Evolutionary conservation across 768 basidiomycete species (phyloP).

Genomic region (Cystoderma amianthinum): DNA sequence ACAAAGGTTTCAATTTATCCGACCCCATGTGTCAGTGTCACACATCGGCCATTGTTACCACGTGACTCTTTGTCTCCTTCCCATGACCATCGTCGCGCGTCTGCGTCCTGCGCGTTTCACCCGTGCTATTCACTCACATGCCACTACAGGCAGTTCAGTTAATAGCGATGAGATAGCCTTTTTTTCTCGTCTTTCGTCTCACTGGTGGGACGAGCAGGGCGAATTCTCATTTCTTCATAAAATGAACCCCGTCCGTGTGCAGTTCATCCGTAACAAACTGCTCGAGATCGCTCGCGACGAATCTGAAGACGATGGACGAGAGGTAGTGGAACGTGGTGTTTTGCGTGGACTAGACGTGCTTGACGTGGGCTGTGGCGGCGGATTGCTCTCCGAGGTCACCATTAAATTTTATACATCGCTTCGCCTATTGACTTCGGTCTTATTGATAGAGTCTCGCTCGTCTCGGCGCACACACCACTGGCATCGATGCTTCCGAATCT

Average conservation of each 20-base stretch:
- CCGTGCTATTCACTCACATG: slow-evolving; percentile 3
- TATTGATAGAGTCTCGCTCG: slow-evolving; percentile 74
- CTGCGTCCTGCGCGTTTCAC: slow-evolving; percentile 3
- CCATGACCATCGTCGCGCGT: slow-evolving; percentile 1
- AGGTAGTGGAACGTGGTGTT: slow-evolving; percentile 22
- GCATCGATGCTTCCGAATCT: slow-evolving; percentile 85
- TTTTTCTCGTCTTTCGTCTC: slow-evolving; percentile 82
- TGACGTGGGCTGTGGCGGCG: slow-evolving; percentile 96
- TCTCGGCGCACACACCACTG: slow-evolving; percentile 80
- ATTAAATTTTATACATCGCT: neutral
- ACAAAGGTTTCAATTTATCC: no score
- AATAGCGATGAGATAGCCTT: slow-evolving; percentile 81
- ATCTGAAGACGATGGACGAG: slow-evolving; percentile 21
- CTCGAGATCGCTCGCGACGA: slow-evolving; percentile 57
- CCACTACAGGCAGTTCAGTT: slow-evolving; percentile 30
- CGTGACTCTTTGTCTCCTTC: slow-evolving; percentile 5
- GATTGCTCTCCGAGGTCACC: slow-evolving; percentile 75
- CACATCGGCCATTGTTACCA: no score
- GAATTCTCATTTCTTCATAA: slow-evolving; percentile 85
- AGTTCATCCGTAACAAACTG: slow-evolving; percentile 76
- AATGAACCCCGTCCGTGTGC: slow-evolving; percentile 90
- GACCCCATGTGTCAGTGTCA: no score
- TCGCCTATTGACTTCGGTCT: slow-evolving; percentile 3
- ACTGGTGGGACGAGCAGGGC: slow-evolving; percentile 95
- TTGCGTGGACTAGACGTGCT: slow-evolving; percentile 68